Evolutionary conservation across 495 filamentous ascomycete species (phyloP).

Genomic region (Podospora sp.): DNA sequence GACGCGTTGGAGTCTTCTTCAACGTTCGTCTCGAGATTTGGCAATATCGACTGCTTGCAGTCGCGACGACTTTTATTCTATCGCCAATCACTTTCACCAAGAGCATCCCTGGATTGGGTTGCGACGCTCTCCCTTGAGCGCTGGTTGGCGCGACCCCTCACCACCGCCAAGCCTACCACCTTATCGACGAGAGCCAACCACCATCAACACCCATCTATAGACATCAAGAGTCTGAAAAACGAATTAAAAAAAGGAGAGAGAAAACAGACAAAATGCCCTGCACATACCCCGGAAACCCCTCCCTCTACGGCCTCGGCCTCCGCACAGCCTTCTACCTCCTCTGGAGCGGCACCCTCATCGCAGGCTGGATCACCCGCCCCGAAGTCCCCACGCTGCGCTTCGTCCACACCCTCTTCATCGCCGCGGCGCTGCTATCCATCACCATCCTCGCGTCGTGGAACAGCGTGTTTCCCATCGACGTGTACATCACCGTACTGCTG

Average conservation of each 20-base stretch:
- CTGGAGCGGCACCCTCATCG: constrained; percentile 24
- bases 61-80: not conserved
- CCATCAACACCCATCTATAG: not conserved
- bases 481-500: constrained; percentile 40
- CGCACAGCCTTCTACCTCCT: constrained; percentile 35
- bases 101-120: not conserved
- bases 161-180: not conserved
- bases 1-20: too few relatives aligned
- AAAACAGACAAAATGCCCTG: constrained; percentile 12
- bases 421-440: constrained; percentile 3
- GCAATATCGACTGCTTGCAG: not conserved
- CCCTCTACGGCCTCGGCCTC: constrained; percentile 31
- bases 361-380: constrained; percentile 8
- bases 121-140: not conserved
- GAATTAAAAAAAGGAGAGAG: too few relatives aligned
- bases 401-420: constrained; percentile 14
- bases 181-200: not conserved
- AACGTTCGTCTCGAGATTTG: too few relatives aligned
- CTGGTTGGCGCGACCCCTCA: not conserved
- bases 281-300: constrained; percentile 8
- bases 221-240: not conserved
- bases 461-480: constrained; percentile 8
- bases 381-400: constrained; percentile 10
- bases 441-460: not conserved
- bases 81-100: not conserved